phyloP scores from a whole-genome alignment of 495 filamentous ascomycete species.

The Tuber melanosporum region DNA sequence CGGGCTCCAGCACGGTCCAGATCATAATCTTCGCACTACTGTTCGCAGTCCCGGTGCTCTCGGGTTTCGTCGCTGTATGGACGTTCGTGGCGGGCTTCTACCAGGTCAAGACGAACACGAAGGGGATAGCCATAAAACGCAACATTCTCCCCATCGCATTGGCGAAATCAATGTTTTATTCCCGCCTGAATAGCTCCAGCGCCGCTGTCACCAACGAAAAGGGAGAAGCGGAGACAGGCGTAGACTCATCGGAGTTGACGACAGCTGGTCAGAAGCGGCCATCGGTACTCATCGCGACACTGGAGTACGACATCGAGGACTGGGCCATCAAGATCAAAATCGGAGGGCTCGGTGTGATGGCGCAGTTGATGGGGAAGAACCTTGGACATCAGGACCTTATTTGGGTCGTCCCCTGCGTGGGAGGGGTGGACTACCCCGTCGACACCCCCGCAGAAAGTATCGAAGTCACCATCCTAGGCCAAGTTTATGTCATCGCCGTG shows the following conservation, averaged over 20 bases:
- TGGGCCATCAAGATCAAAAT: constrained; percentile 70
- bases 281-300: constrained; percentile 61
- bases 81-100: constrained; percentile 63
- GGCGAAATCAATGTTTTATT: constrained; percentile 36
- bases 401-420: constrained; percentile 72
- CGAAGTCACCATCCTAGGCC: constrained; percentile 59
- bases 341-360: constrained; percentile 64
- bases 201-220: constrained; percentile 16
- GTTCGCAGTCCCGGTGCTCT: constrained; percentile 51
- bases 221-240: constrained; percentile 16
- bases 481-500: constrained; percentile 58
- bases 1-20: constrained; percentile 54
- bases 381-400: constrained; percentile 62
- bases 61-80: constrained; percentile 50
- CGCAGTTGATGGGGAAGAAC: constrained; percentile 64
- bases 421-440: constrained; percentile 59
- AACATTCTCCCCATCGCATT: constrained; percentile 44
- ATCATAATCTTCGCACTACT: constrained; percentile 55
- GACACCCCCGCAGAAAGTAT: constrained; percentile 57
- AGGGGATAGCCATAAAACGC: constrained; percentile 47
- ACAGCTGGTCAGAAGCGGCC: constrained; percentile 42
- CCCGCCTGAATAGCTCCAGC: background rate
- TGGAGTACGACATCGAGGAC: constrained; percentile 70
- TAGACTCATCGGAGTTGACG: constrained; percentile 18
- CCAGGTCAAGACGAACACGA: constrained; percentile 63